A percentile compares a stretch with the other conserved stretches of the same genome.
Conservation (phyloP, 257 asterid species). For the Fraxinus americana region DNA sequence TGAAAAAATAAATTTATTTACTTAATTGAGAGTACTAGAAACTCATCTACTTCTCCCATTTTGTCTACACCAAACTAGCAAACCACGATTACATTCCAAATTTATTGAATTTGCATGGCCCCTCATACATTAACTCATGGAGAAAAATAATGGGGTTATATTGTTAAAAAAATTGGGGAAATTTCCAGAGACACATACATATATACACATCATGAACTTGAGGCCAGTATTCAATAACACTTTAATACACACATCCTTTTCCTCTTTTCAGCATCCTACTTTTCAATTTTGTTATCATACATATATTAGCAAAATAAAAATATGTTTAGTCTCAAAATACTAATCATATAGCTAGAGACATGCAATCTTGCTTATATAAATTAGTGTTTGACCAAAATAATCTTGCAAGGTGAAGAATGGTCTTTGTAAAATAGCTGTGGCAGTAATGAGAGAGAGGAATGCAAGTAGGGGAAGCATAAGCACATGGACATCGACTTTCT, state of each 20-base stretch:
- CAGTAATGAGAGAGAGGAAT: conserved; percentile 63
- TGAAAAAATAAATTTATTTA: neutral
- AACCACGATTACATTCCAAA: neutral
- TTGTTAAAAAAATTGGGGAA: conserved; percentile 24
- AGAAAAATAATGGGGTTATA: conserved; percentile 34
- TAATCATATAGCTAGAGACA: conserved; percentile 37
- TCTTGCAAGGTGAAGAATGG: conserved; percentile 23
- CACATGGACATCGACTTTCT: conserved; percentile 75
- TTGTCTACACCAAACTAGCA: conserved; percentile 4
- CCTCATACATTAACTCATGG: conserved; percentile 55
- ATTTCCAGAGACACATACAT: neutral
- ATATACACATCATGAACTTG: conserved; percentile 31
- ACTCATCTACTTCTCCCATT: neutral
- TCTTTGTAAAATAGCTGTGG: conserved; percentile 32
- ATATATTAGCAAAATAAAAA: neutral
- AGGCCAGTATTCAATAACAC: conserved; percentile 41
- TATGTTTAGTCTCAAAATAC: neutral
- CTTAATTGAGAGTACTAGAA: neutral
- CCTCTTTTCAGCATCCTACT: conserved; percentile 23
- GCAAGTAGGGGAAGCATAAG: conserved; percentile 59
- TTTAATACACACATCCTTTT: conserved; percentile 34
- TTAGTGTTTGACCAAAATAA: conserved; percentile 39
- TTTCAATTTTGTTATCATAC: conserved; percentile 11
- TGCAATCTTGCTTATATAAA: conserved; percentile 28
- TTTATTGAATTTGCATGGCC: conserved; percentile 58